A percentile compares a stretch with the other conserved stretches of the same genome.
Conservation (phyloP, 2,329 filamentous ascomycete species). For the Colletotrichum salicis region DNA sequence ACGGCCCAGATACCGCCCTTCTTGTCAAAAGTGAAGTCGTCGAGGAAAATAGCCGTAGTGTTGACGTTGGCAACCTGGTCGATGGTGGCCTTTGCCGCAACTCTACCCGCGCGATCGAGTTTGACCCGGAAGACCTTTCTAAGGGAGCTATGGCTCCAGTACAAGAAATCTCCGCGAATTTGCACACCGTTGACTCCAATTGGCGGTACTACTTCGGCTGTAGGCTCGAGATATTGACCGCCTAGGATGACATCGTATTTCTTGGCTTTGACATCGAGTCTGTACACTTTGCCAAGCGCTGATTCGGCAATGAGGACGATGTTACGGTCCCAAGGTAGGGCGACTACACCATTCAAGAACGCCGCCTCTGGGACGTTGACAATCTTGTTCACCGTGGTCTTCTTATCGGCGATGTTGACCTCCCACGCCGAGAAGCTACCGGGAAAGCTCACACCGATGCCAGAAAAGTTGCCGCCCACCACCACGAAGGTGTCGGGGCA, state of each 20-base stretch:
- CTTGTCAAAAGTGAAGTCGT: neutral
- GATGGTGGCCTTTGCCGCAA: neutral
- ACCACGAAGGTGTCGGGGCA: neutral
- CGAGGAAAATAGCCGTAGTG: neutral
- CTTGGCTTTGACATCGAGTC: neutral
- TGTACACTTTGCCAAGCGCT: neutral
- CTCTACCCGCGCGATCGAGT: neutral
- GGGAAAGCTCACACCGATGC: neutral
- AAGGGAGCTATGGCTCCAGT: neutral
- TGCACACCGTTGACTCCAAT: neutral
- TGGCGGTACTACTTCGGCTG: neutral
- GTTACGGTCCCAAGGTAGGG: neutral
- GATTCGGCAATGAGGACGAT: neutral
- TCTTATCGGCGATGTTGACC: neutral
- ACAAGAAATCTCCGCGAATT: neutral
- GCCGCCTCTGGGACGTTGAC: neutral
- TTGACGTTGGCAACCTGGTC: neutral
- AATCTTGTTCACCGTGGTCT: neutral
- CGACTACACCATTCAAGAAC: neutral
- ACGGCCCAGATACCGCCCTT: neutral
- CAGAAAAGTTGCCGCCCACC: neutral
- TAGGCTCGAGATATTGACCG: neutral
- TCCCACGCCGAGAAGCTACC: neutral
- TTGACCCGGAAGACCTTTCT: neutral
- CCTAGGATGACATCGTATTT: neutral